Evolutionary conservation across 2,329 filamentous ascomycete genomes (phyloP).

Genomic region (Alternaria ventricosa): DNA sequence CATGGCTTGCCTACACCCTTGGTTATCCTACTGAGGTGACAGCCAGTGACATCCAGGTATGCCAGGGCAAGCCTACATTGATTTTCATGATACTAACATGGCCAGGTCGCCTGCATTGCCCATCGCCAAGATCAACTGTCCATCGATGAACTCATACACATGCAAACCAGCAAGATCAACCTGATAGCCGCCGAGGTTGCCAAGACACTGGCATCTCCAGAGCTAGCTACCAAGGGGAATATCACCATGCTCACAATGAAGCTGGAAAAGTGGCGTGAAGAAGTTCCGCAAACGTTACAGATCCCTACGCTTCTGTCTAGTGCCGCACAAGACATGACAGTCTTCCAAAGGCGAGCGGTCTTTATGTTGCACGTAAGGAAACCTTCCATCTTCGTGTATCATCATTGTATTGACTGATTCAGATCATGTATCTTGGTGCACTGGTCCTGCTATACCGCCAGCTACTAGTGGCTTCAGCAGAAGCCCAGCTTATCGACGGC

Average conservation of each 20-base stretch:
- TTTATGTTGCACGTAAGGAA: slow-evolving; percentile 47
- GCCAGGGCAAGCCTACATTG: background rate
- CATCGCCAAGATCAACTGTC: slow-evolving; percentile 17
- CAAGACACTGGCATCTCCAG: slow-evolving; percentile 39
- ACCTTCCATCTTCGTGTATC: background rate
- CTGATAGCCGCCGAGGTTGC: slow-evolving; percentile 46
- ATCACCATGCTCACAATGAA: slow-evolving; percentile 38
- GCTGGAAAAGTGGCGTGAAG: slow-evolving; percentile 43
- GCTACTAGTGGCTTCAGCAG: slow-evolving; percentile 41
- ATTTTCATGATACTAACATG: slow-evolving; percentile 16
- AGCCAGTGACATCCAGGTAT: slow-evolving; percentile 36
- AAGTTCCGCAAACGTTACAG: slow-evolving; percentile 42
- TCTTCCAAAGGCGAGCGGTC: slow-evolving; percentile 43
- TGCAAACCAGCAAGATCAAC: slow-evolving; percentile 45
- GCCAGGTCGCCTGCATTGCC: slow-evolving; percentile 31
- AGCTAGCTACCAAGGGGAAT: slow-evolving; percentile 38
- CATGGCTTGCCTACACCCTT: slow-evolving; percentile 48
- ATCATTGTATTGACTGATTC: background rate
- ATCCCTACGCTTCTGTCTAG: slow-evolving; percentile 38
- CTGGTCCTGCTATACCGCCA: slow-evolving; percentile 46
- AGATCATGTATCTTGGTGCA: slow-evolving; percentile 50
- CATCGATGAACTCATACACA: slow-evolving; percentile 43
- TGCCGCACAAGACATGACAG: slow-evolving; percentile 29
- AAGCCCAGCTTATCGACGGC: slow-evolving; percentile 38
- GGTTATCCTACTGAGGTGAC: slow-evolving; percentile 45